Conservation (phyloP, 2,329 filamentous ascomycete species). For the Pestalotiopsis fici region DNA sequence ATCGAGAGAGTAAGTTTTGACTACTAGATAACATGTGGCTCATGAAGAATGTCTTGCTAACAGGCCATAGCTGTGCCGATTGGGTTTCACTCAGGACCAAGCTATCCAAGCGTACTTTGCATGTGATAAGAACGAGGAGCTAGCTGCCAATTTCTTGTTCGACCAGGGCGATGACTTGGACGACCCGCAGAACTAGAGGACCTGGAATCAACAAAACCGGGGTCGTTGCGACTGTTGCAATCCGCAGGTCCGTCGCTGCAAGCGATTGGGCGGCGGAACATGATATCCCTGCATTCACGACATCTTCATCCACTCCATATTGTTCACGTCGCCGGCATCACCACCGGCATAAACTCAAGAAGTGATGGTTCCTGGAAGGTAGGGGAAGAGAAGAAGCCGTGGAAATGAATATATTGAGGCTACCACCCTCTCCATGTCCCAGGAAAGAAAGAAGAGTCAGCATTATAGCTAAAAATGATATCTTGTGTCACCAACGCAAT, state of each 20-base stretch:
- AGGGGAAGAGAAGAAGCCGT: neutral
- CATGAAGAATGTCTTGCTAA: slow-evolving; percentile 11
- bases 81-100: slow-evolving; percentile 90
- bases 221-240: neutral
- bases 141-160: slow-evolving; percentile 97
- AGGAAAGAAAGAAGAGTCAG: neutral
- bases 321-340: neutral
- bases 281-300: slow-evolving; percentile 1
- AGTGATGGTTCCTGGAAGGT: neutral
- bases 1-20: slow-evolving; percentile 79
- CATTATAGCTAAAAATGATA: neutral
- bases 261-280: neutral
- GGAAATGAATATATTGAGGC: neutral
- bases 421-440: neutral
- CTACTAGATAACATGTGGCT: neutral
- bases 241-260: neutral
- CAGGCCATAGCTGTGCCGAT: slow-evolving; percentile 71
- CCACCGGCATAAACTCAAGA: neutral
- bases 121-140: slow-evolving; percentile 98
- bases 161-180: slow-evolving; percentile 94
- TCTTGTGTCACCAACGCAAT: neutral
- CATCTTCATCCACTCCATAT: neutral
- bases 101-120: slow-evolving; percentile 99
- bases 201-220: neutral
- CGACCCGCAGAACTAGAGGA: slow-evolving; percentile 40